Conservation (phyloP, 2,329 filamentous ascomycete genomes). For the Fusarium sp. region DNA sequence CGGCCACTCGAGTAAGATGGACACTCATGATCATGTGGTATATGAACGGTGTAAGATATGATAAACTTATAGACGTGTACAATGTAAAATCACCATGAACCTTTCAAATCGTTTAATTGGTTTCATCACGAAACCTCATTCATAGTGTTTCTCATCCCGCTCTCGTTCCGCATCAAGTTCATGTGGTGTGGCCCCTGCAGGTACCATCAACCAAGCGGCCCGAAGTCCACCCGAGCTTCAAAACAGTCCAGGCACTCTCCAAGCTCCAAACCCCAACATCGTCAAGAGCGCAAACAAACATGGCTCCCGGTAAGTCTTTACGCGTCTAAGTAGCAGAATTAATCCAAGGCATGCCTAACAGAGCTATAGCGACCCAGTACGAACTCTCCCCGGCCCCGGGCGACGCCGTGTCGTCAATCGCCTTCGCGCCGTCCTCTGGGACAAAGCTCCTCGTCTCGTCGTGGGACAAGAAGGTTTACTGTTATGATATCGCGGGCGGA, state of each 20-base stretch:
- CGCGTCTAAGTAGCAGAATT: not conserved
- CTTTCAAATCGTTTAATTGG: not conserved
- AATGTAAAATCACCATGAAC: not conserved
- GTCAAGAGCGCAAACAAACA: slow-evolving; percentile 41
- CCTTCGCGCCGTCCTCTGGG: slow-evolving; percentile 83
- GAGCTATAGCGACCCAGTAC: slow-evolving; percentile 74
- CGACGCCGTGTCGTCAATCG: slow-evolving; percentile 88
- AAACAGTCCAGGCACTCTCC: not conserved
- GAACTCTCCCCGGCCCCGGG: slow-evolving; percentile 84
- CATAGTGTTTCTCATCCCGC: not conserved
- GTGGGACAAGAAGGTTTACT: slow-evolving; percentile 93
- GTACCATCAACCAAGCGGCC: not conserved
- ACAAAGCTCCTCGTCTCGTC: slow-evolving; percentile 88
- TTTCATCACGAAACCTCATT: not conserved
- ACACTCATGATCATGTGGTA: not conserved
- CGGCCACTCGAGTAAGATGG: slow-evolving; percentile 36
- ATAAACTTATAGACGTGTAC: not conserved
- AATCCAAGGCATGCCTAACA: slow-evolving; percentile 32
- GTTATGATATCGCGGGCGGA: slow-evolving; percentile 80
- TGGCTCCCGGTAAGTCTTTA: slow-evolving; percentile 56
- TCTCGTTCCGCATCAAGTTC: not conserved
- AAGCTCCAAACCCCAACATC: slow-evolving; percentile 26
- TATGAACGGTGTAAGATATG: not conserved
- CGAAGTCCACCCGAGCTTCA: slow-evolving; percentile 2
- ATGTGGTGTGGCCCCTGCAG: not conserved